These are phyloP conservation scores for Stephania japonica DNA, from an alignment of 164 flowering plant genomes.

Conservation along the genomic window DNA sequence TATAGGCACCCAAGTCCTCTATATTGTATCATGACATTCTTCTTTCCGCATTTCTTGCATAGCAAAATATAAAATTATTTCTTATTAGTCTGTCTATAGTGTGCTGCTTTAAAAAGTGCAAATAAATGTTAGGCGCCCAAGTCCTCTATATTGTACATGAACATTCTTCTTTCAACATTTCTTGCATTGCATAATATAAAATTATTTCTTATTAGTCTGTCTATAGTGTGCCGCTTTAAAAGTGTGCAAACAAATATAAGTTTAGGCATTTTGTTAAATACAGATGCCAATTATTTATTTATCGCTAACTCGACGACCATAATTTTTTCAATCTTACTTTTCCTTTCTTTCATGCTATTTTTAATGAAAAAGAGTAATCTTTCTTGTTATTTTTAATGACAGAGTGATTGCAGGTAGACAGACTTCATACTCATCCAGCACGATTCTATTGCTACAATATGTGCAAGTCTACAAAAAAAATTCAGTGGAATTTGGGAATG, in stretches of 20 bases:
- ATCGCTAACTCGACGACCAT: background rate
- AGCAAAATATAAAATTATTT: no score
- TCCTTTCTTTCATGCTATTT: no score
- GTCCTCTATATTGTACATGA: no score
- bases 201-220: background rate
- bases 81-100: no score
- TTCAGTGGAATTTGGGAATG: background rate
- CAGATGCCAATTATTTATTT: background rate
- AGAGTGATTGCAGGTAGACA: no score
- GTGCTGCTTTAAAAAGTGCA: no score
- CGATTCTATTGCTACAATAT: background rate
- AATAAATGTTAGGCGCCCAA: no score
- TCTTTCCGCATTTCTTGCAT: background rate
- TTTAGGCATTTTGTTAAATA: background rate
- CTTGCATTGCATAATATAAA: background rate
- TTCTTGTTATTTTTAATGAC: no score
- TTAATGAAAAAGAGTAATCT: no score
- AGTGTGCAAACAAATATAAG: background rate
- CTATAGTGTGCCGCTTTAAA: background rate
- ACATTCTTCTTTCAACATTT: background rate
- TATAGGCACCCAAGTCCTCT: no score
- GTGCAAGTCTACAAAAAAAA: background rate
- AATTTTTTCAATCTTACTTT: no score
- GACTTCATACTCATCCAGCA: background rate
- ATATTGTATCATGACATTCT: no score